Evolutionary conservation across 768 basidiomycete genomes (phyloP).

Genomic region (Pleurotus tuoliensis): DNA sequence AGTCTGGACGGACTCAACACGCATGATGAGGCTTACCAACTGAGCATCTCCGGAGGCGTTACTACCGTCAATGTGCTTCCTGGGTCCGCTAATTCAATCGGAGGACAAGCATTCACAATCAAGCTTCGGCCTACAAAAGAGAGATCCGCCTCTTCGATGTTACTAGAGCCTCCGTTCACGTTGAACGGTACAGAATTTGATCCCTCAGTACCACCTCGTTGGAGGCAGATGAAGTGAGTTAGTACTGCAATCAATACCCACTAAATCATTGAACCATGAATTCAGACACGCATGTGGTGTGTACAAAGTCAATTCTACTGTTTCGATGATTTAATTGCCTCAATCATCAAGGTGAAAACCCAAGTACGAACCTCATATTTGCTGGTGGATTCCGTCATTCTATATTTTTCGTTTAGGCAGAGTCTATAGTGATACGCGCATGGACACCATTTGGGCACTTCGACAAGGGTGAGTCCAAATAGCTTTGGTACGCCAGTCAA

Average conservation of each 20-base stretch:
- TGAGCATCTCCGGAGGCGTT: constrained; percentile 76
- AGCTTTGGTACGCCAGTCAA: constrained; percentile 1
- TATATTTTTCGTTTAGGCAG: constrained; percentile 9
- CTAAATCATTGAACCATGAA: neutral
- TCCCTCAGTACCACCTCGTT: constrained; percentile 45
- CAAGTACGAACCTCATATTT: constrained; percentile 29
- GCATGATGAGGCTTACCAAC: constrained; percentile 66
- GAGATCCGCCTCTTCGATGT: constrained; percentile 67
- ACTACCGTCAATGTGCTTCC: constrained; percentile 77
- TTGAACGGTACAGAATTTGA: constrained; percentile 49
- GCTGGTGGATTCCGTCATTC: too few relatives aligned
- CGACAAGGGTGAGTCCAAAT: constrained; percentile 47
- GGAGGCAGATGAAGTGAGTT: constrained; percentile 75
- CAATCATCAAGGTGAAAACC: constrained; percentile 45
- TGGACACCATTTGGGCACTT: constrained; percentile 71
- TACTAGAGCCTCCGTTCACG: constrained; percentile 70
- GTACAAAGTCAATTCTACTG: constrained; percentile 13
- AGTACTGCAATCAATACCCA: neutral
- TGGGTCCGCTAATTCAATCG: constrained; percentile 55
- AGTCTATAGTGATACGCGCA: constrained; percentile 46
- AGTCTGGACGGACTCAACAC: constrained; percentile 80
- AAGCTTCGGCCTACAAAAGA: constrained; percentile 74
- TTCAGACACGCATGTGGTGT: constrained; percentile 54
- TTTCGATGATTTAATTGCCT: too few relatives aligned
- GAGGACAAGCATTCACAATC: constrained; percentile 74